phyloP scores from a whole-genome alignment of 192 early-diverging fungal species.

The Mortierella claussenii region DNA sequence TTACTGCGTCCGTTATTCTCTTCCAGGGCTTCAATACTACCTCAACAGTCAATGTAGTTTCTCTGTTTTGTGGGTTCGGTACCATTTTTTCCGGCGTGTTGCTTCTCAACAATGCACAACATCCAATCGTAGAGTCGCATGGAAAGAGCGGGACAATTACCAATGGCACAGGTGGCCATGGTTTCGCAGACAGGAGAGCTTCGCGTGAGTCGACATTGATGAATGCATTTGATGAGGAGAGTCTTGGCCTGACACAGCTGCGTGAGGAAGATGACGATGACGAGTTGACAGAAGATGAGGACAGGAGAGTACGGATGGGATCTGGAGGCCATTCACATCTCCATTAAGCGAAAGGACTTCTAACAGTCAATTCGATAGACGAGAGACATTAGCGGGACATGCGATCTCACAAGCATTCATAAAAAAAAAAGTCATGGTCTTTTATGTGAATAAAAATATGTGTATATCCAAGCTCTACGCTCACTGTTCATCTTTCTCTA shows the following conservation, averaged over 20 bases:
- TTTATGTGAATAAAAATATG: background rate
- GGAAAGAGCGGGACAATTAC: conserved; percentile 35
- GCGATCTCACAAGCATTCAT: background rate
- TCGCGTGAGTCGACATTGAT: conserved; percentile 61
- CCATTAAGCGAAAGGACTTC: conserved; percentile 8
- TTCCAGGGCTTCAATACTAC: conserved; percentile 88
- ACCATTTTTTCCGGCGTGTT: conserved; percentile 96
- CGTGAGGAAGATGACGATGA: conserved; percentile 48
- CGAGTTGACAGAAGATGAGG: conserved; percentile 47
- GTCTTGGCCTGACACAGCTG: conserved; percentile 56
- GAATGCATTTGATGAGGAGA: conserved; percentile 59
- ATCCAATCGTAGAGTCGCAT: conserved; percentile 31
- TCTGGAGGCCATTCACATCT: conserved; percentile 24
- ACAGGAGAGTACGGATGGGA: conserved; percentile 27
- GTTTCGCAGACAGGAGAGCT: conserved; percentile 50
- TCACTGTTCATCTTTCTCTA: conserved; percentile 27
- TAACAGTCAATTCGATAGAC: background rate
- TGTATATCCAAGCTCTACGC: background rate
- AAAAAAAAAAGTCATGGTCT: no score
- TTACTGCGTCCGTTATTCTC: conserved; percentile 87
- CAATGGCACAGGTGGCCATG: conserved; percentile 35
- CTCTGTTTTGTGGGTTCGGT: conserved; percentile 88
- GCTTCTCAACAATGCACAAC: conserved; percentile 72
- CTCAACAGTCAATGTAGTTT: conserved; percentile 77
- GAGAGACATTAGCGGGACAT: background rate